Base-by-base conservation (phyloP, 208 protist species). In the Balamuthia mandrillaris region DNA sequence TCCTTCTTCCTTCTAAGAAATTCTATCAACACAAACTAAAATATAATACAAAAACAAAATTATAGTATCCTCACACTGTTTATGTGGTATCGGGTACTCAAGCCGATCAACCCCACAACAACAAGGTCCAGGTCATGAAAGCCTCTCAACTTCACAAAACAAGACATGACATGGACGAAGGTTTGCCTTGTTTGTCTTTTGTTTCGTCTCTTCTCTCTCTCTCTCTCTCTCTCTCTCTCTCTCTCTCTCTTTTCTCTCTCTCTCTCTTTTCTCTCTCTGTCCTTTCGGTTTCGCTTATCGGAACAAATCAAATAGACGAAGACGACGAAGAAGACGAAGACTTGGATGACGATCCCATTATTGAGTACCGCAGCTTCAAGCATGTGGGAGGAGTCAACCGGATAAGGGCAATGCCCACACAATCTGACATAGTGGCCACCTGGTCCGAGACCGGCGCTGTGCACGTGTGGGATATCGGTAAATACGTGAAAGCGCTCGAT, bases 21-120 rank as follows among this genome's bases (percentile, higher is more conserved):
- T 56, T 18, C 21, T n/a, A 56, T n/a, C 49, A 56, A 56, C 49
- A 56, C 49, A n/a, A 27, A n/a, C n/a, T n/a, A 27, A n/a, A n/a
- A n/a, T n/a, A n/a, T n/a, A n/a, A n/a, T n/a, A n/a, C n/a, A n/a
- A n/a, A n/a, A n/a, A n/a, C n/a, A n/a, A n/a, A n/a, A n/a, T 2
- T 81, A 24, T 56, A 89, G 60, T 98, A 96, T 88, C 98, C 97
- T 10, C 91, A 97, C 45, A 96, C 95, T 4, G 90, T 93, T 47
- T 96, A 95, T 75, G 84, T 97, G 5, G 96, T 97, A 9, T 97
- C 95, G 52, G 98, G 98, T 81, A 98, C 97, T 29, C 96, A 98
- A 93, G 96, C 97, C 31, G 96, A 96, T 39, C 86, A 91, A 39
- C 68, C 88, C 0, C 72, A 88, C 12, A 91, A 97, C 37, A 99